Conservation (phyloP, 2,329 filamentous ascomycete species). For the Cytospora mali region DNA sequence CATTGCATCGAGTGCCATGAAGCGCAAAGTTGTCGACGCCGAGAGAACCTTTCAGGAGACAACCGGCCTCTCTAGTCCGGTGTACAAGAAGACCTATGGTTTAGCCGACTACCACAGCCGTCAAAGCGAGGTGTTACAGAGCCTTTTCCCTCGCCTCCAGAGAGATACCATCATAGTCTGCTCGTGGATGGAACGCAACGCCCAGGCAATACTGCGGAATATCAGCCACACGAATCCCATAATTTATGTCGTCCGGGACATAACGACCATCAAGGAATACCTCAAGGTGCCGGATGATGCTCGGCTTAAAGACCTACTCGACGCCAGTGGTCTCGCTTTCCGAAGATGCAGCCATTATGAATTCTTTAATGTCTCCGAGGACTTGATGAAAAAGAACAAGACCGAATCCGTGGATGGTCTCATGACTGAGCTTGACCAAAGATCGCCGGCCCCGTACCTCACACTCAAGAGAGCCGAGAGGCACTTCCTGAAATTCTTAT, state of each 20-base stretch:
- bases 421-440: slow-evolving; percentile 39
- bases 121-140: slow-evolving; percentile 64
- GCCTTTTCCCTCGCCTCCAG: slow-evolving; percentile 60
- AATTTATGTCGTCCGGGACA: slow-evolving; percentile 69
- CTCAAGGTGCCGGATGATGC: slow-evolving; percentile 58
- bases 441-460: slow-evolving; percentile 60
- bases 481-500: slow-evolving; percentile 70
- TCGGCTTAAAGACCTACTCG: slow-evolving; percentile 61
- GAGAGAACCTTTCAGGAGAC: slow-evolving; percentile 68
- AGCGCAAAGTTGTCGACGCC: slow-evolving; percentile 68
- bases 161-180: slow-evolving; percentile 71
- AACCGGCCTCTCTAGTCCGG: slow-evolving; percentile 62
- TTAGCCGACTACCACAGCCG: slow-evolving; percentile 63
- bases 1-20: slow-evolving; percentile 72
- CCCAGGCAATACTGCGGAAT: slow-evolving; percentile 61
- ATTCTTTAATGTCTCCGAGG: slow-evolving; percentile 74
- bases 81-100: slow-evolving; percentile 66
- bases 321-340: slow-evolving; percentile 60
- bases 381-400: slow-evolving; percentile 33
- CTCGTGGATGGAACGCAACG: slow-evolving; percentile 68
- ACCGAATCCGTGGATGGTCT: slow-evolving; percentile 36
- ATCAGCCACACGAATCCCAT: slow-evolving; percentile 69
- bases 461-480: slow-evolving; percentile 69
- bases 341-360: slow-evolving; percentile 72
- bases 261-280: slow-evolving; percentile 65